phyloP scores from a whole-genome alignment of 805 yeast genomes.

The Diddensiella santjacobensis region DNA sequence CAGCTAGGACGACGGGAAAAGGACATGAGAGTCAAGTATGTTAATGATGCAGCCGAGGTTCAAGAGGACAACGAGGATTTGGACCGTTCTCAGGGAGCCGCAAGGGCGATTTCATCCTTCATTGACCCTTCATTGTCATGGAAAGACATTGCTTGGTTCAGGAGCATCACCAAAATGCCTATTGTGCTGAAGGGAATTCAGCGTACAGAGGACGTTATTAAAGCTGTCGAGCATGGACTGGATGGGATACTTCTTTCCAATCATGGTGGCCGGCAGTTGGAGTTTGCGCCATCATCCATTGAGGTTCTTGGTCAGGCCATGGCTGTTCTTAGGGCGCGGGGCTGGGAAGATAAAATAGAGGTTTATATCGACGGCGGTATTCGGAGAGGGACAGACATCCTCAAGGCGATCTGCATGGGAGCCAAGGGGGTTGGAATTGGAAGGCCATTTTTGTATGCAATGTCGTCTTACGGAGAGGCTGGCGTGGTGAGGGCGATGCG shows the following conservation, averaged over 20 bases:
- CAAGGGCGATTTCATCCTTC: constrained; percentile 80
- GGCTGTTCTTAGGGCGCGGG: constrained; percentile 49
- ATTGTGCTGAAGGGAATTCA: constrained; percentile 81
- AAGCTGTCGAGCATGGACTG: constrained; percentile 67
- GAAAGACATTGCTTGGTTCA: constrained; percentile 60
- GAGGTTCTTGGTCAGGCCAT: constrained; percentile 62
- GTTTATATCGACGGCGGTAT: constrained; percentile 75
- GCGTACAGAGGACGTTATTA: constrained; percentile 69
- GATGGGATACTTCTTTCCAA: constrained; percentile 81
- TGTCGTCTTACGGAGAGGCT: constrained; percentile 74
- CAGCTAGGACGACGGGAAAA: constrained; percentile 88
- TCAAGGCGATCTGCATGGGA: constrained; percentile 73
- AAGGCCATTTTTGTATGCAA: constrained; percentile 70
- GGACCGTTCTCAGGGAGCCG: constrained; percentile 78
- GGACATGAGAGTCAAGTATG: constrained; percentile 67
- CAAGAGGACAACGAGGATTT: constrained; percentile 42
- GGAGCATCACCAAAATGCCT: constrained; percentile 56
- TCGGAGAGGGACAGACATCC: constrained; percentile 70
- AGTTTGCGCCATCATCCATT: constrained; percentile 73
- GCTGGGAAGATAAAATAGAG: constrained; percentile 46
- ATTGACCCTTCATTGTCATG: constrained; percentile 68
- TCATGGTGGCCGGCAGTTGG: constrained; percentile 89
- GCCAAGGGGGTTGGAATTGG: constrained; percentile 76
- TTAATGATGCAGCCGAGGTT: constrained; percentile 46
- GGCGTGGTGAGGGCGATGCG: constrained; percentile 67